These are phyloP conservation scores for Dalbergia cochinchinensis DNA, from an alignment of 306 rosid genomes.

Conservation along the genomic window DNA sequence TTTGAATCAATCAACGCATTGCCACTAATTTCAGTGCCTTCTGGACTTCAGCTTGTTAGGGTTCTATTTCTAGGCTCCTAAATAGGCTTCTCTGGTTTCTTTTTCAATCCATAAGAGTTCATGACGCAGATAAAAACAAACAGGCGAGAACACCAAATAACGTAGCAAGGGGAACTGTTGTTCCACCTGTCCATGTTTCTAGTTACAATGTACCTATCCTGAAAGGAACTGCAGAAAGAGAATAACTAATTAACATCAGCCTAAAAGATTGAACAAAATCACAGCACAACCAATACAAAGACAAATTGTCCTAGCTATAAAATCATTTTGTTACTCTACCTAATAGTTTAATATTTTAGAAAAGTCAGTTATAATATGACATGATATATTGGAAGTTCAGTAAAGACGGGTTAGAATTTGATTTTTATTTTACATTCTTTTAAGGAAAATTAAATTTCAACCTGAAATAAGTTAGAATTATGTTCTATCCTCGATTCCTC, in stretches of 20 bases:
- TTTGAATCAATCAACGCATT: neutral
- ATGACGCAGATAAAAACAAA: neutral
- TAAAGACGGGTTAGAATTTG: too few species aligned
- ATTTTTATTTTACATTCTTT: too few species aligned
- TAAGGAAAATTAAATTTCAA: too few species aligned
- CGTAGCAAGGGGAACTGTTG: slow-evolving; percentile 5
- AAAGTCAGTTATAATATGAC: too few species aligned
- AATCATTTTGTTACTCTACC: neutral
- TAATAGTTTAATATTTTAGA: too few species aligned
- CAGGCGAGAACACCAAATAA: neutral
- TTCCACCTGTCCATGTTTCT: neutral
- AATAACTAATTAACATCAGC: neutral
- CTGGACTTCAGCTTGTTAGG: neutral
- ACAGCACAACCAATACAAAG: neutral
- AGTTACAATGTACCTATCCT: neutral
- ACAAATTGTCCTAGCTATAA: neutral
- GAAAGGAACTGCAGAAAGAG: neutral
- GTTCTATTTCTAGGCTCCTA: neutral
- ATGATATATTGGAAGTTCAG: too few species aligned
- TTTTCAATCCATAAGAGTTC: slow-evolving; percentile 5
- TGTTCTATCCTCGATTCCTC: too few species aligned
- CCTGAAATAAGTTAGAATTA: too few species aligned
- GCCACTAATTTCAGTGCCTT: slow-evolving; percentile 1
- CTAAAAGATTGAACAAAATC: neutral
- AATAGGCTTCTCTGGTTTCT: neutral